Evolutionary conservation across 352 stramenopile species (phyloP).

Genomic region (Phytophthora foliorum): DNA sequence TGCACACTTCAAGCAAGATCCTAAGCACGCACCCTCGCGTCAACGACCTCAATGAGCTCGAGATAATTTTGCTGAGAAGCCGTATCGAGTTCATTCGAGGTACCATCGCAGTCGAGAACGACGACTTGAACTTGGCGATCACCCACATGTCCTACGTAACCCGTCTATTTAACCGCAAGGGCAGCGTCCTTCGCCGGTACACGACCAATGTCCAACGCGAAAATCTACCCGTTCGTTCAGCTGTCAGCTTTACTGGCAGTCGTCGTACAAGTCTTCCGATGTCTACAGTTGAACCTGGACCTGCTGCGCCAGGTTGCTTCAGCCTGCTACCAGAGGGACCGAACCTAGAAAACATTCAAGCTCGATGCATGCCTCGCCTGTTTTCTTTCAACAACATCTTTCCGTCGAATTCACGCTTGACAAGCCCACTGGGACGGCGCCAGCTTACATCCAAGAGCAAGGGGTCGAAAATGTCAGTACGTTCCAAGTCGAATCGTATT

Average conservation of each 20-base stretch:
- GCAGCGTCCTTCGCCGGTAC: slow-evolving; percentile 63
- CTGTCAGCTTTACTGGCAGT: slow-evolving; percentile 27
- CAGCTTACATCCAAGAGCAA: slow-evolving; percentile 20
- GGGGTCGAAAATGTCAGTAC: slow-evolving; percentile 10
- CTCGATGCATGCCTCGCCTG: slow-evolving; percentile 53
- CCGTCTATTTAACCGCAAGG: slow-evolving; percentile 70
- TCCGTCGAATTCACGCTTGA: slow-evolving; percentile 20
- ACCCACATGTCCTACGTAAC: slow-evolving; percentile 76
- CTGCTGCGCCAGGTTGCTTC: slow-evolving; percentile 21
- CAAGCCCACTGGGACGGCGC: neutral
- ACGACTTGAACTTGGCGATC: slow-evolving; percentile 70
- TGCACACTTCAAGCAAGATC: slow-evolving; percentile 80
- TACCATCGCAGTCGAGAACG: slow-evolving; percentile 75
- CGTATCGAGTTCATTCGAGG: slow-evolving; percentile 83
- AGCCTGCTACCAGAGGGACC: slow-evolving; percentile 7
- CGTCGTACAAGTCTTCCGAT: slow-evolving; percentile 38
- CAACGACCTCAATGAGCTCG: slow-evolving; percentile 63
- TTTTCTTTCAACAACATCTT: slow-evolving; percentile 56
- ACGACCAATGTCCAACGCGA: slow-evolving; percentile 55
- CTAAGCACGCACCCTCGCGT: slow-evolving; percentile 53
- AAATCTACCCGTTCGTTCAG: slow-evolving; percentile 33
- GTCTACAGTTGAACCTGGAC: slow-evolving; percentile 16
- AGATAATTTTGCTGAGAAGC: slow-evolving; percentile 66
- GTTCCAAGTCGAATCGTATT: slow-evolving; percentile 36
- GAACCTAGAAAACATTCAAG: slow-evolving; percentile 16